phyloP scores from a whole-genome alignment of 169 alveolate genomes.

The Besnoitia besnoiti region DNA sequence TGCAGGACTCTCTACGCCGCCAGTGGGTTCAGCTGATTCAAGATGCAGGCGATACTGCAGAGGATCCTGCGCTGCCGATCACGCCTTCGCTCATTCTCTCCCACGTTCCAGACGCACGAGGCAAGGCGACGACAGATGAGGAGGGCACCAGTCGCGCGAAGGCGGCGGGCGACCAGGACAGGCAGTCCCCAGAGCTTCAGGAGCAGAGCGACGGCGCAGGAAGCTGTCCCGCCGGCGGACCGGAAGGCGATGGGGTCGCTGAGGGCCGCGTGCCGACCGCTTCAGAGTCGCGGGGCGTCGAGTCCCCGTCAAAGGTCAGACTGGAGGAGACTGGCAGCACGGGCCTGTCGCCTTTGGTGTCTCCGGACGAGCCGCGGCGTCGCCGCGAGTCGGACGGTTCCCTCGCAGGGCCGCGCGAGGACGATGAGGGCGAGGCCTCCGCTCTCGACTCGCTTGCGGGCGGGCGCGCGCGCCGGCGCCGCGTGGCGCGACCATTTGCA shows the following conservation, averaged over 20 bases:
- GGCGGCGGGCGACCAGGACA: background rate
- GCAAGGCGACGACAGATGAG: background rate
- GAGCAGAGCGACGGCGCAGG: too few species aligned
- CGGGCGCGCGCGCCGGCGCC: background rate
- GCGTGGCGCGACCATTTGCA: background rate
- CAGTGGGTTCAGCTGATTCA: conserved; percentile 31
- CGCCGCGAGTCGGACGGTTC: too few species aligned
- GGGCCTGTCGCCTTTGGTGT: too few species aligned
- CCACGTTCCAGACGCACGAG: background rate
- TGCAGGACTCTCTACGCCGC: conserved; percentile 27
- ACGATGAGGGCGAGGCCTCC: background rate
- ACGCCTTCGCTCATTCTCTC: background rate
- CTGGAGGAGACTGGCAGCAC: too few species aligned
- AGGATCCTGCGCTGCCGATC: conserved; percentile 9
- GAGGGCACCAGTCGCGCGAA: background rate
- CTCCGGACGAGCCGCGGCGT: too few species aligned
- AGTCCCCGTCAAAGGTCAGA: too few species aligned
- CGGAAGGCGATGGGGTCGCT: too few species aligned
- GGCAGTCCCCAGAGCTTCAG: too few species aligned
- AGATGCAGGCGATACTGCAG: background rate
- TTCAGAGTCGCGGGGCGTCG: too few species aligned
- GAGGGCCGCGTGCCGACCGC: too few species aligned
- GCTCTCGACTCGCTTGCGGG: background rate
- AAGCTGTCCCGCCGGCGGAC: too few species aligned
- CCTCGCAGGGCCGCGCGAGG: background rate